Evolutionary conservation across 306 rosid genomes (phyloP).

Genomic region (Notholithocarpus densiflorus): DNA sequence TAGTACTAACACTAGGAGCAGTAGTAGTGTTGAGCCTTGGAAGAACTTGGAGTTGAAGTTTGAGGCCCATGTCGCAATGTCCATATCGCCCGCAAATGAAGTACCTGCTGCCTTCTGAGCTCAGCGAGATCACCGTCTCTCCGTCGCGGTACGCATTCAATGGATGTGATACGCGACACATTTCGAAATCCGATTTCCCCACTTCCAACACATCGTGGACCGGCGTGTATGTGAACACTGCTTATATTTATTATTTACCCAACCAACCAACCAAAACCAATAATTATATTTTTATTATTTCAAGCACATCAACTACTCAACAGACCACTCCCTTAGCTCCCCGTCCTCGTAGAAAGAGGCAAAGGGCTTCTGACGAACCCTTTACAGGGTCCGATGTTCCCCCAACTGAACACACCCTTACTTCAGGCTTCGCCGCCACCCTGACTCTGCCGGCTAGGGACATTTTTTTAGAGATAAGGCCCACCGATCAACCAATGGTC

Average conservation of each 20-base stretch:
- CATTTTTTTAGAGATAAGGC: too few relatives aligned
- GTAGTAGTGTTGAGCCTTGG: constrained; percentile 20
- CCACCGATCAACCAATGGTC: too few relatives aligned
- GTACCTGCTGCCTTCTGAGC: constrained; percentile 44
- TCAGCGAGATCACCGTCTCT: constrained; percentile 55
- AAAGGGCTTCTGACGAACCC: too few relatives aligned
- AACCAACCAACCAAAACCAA: not conserved
- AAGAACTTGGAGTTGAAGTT: constrained; percentile 50
- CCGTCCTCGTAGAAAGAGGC: too few relatives aligned
- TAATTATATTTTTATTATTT: not conserved
- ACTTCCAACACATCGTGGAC: constrained; percentile 72
- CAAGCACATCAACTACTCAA: too few relatives aligned
- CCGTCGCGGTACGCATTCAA: constrained; percentile 44
- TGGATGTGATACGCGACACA: constrained; percentile 47
- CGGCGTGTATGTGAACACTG: constrained; percentile 79
- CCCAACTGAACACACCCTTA: too few relatives aligned
- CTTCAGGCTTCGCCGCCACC: too few relatives aligned
- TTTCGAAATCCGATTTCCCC: constrained; percentile 37
- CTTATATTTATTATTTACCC: not conserved
- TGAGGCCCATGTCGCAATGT: constrained; percentile 71
- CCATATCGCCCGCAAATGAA: constrained; percentile 70
- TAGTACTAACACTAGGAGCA: not conserved
- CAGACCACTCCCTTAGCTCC: too few relatives aligned
- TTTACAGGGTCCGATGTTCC: too few relatives aligned
- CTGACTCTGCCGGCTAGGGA: too few relatives aligned